These are phyloP conservation scores for Trichophyton rubrum DNA, from an alignment of 2,329 filamentous ascomycete species.

Conservation along the genomic window DNA sequence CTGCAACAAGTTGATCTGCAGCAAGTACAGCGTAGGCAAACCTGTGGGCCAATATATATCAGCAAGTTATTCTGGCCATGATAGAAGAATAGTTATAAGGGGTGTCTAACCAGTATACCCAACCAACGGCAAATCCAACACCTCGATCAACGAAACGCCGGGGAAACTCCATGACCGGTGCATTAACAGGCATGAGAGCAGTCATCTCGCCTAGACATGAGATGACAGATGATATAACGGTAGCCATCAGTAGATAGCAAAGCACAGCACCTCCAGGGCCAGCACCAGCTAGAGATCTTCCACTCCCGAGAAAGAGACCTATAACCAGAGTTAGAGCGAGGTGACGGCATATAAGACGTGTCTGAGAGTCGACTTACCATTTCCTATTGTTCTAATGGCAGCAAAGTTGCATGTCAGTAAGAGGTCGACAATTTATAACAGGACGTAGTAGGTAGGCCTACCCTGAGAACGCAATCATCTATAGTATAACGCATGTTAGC, in stretches of 20 bases:
- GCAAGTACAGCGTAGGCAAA: constrained; percentile 23
- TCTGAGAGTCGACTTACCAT: constrained; percentile 19
- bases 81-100: constrained; percentile 11
- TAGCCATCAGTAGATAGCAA: constrained; percentile 33
- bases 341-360: neutral
- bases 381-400: constrained; percentile 27
- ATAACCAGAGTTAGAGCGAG: constrained; percentile 1
- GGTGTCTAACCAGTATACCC: constrained; percentile 32
- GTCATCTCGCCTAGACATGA: constrained; percentile 35
- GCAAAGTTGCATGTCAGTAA: neutral
- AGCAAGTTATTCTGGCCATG: constrained; percentile 14
- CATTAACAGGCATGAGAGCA: constrained; percentile 31
- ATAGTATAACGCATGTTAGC: neutral
- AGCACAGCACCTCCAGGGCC: constrained; percentile 32
- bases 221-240: constrained; percentile 33
- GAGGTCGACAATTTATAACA: neutral
- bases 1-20: constrained; percentile 29
- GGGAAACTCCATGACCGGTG: constrained; percentile 30
- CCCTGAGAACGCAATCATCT: constrained; percentile 38
- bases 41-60: constrained; percentile 13
- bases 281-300: constrained; percentile 29
- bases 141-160: constrained; percentile 32
- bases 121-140: constrained; percentile 35
- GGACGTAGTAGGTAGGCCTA: constrained; percentile 14
- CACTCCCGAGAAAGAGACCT: constrained; percentile 33